Evolutionary conservation across 768 basidiomycete species (phyloP).

Genomic region (Termitomyces sp.): DNA sequence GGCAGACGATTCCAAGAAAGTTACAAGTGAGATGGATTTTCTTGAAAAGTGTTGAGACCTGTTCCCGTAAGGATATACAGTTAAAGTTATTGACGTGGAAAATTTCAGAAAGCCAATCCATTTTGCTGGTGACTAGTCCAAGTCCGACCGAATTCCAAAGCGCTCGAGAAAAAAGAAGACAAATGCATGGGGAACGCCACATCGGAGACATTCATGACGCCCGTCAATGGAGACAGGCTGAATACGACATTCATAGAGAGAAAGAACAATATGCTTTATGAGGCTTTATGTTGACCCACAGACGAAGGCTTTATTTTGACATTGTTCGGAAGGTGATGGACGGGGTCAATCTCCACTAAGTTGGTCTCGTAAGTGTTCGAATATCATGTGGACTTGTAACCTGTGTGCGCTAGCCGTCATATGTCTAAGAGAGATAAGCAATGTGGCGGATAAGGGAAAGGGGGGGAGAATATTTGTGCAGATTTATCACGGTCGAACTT

Average conservation of each 20-base stretch:
- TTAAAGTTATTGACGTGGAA: background rate
- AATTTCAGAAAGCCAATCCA: background rate
- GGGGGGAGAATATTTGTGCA: background rate
- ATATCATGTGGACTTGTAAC: background rate
- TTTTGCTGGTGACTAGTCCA: background rate
- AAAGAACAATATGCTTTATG: background rate
- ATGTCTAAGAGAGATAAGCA: background rate
- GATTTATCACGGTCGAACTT: background rate
- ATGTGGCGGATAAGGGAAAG: background rate
- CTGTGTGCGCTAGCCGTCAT: background rate
- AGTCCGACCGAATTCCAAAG: background rate
- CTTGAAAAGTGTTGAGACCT: background rate
- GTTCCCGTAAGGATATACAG: background rate
- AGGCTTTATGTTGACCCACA: background rate
- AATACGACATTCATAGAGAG: background rate
- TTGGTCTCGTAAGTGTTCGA: background rate
- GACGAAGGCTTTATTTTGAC: background rate
- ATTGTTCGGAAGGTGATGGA: background rate
- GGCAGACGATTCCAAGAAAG: background rate
- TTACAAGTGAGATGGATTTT: background rate
- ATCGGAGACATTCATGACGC: background rate
- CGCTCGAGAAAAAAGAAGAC: background rate
- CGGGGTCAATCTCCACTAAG: background rate
- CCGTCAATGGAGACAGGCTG: background rate
- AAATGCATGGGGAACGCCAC: background rate